Evolutionary conservation across 202 grass and related monocot species (phyloP).

Genomic region (Digitaria exilis): DNA sequence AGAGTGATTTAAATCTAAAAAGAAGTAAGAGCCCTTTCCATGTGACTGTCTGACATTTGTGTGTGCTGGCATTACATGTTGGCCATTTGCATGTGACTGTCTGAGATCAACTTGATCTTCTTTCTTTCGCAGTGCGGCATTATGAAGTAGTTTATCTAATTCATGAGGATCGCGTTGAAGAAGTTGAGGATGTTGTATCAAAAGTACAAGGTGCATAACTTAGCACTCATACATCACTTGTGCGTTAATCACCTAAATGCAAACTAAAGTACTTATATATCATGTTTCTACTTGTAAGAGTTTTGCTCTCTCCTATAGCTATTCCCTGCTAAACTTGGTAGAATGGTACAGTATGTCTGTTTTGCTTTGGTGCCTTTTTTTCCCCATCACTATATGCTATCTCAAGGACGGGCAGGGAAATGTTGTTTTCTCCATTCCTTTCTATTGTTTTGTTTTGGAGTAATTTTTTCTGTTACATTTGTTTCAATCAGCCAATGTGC

Average conservation of each 20-base stretch:
- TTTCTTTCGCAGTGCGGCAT: slow-evolving; percentile 69
- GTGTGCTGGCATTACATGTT: slow-evolving; percentile 16
- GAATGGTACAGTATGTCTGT: neutral
- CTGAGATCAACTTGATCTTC: slow-evolving; percentile 9
- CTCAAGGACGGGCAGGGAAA: neutral
- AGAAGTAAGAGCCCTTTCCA: slow-evolving; percentile 57
- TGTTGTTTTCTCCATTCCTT: neutral
- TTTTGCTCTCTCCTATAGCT: neutral
- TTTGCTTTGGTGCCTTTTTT: neutral
- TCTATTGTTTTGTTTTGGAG: neutral
- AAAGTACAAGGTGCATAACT: slow-evolving; percentile 84
- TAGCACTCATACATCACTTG: neutral
- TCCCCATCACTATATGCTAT: neutral
- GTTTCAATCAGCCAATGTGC: neutral
- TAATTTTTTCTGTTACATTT: slow-evolving; percentile 5
- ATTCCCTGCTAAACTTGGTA: neutral
- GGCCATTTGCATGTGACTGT: slow-evolving; percentile 6
- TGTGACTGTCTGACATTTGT: neutral
- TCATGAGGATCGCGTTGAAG: slow-evolving; percentile 69
- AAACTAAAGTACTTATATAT: neutral
- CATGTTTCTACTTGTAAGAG: neutral
- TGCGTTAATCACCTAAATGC: neutral
- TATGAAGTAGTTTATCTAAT: slow-evolving; percentile 96
- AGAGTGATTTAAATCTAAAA: slow-evolving; percentile 87
- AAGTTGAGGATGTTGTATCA: slow-evolving; percentile 75